Conservation (phyloP, 2,329 filamentous ascomycete genomes). For the Penicillium sp. region DNA sequence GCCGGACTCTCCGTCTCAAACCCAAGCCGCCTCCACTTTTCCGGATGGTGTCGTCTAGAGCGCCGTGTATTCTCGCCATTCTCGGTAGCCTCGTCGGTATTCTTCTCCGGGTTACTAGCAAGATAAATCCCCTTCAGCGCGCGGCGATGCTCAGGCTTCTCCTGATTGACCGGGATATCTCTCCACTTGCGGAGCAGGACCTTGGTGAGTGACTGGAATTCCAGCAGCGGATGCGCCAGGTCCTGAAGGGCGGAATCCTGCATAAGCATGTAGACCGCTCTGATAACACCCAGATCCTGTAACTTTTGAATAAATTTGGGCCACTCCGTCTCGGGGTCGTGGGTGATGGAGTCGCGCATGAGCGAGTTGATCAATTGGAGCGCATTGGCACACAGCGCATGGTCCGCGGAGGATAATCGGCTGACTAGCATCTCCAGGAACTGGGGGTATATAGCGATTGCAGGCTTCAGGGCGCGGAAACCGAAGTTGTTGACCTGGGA, state of each 20-base stretch:
- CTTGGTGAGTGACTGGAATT: constrained; percentile 92
- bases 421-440: constrained; percentile 94
- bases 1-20: constrained; percentile 89
- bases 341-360: constrained; percentile 85
- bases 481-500: constrained; percentile 68
- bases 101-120: constrained; percentile 61
- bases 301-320: constrained; percentile 90
- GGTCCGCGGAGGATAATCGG: constrained; percentile 88
- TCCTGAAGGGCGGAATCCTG: constrained; percentile 91
- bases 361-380: constrained; percentile 93
- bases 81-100: constrained; percentile 30
- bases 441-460: constrained; percentile 84
- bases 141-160: constrained; percentile 82
- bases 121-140: constrained; percentile 84
- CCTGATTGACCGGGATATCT: constrained; percentile 78
- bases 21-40: constrained; percentile 90
- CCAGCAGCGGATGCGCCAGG: constrained; percentile 80
- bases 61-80: constrained; percentile 51
- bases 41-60: constrained; percentile 73
- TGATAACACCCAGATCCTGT: constrained; percentile 90
- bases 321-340: constrained; percentile 80
- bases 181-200: constrained; percentile 84
- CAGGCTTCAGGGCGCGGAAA: constrained; percentile 87
- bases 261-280: constrained; percentile 89
- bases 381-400: constrained; percentile 92